Evolutionary conservation across 306 rosid species (phyloP), one percentile per base, ranked within the genome.

Genomic region (Rubus parviflorus): DNA sequence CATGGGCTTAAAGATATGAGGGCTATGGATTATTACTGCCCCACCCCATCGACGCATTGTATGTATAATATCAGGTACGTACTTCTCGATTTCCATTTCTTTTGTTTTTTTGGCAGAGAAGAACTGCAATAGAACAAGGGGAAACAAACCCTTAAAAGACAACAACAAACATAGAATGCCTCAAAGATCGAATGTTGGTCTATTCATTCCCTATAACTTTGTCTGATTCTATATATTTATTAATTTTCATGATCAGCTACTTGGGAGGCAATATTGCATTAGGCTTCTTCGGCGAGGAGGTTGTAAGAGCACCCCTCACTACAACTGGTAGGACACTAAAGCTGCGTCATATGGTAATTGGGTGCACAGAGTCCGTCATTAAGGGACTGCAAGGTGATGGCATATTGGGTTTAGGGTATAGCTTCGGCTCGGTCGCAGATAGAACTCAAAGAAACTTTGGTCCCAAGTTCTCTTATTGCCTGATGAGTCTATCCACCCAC

Each of bases 61-160:
- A 35, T 13, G 68, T 62, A 30, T 35, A 62, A 62, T 15, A 62
- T 62, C 43, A 62, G 68, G 68, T 62, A 62, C n/a, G n/a, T 58
- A 22, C 2, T 58, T 58, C 38, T 16, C 4, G 12, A 20, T 56
- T 56, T 22, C 61, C 57, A 16, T 51, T 51, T 51, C 19, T 42
- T 7, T 42, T 42, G 46, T 42, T 42, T 42, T 42, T 42, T 8
- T 30, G 35, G 35, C 35, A 30, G 2, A 30, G 35, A 30, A 30
- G 35, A 30, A 30, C 2, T 30, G 35, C 35, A 30, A 30, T 30
- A 30, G 35, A 30, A 30, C 35, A 30, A 0, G 35, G 35, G 35
- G 35, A 30, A 30, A 30, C 35, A 30, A 30, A 30, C 35, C 35
- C 35, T 30, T 30, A 30, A 25, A 25, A 25, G 30, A 25, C 30